phyloP scores from a whole-genome alignment of 345 rosid species.

The Syzygium grande region DNA sequence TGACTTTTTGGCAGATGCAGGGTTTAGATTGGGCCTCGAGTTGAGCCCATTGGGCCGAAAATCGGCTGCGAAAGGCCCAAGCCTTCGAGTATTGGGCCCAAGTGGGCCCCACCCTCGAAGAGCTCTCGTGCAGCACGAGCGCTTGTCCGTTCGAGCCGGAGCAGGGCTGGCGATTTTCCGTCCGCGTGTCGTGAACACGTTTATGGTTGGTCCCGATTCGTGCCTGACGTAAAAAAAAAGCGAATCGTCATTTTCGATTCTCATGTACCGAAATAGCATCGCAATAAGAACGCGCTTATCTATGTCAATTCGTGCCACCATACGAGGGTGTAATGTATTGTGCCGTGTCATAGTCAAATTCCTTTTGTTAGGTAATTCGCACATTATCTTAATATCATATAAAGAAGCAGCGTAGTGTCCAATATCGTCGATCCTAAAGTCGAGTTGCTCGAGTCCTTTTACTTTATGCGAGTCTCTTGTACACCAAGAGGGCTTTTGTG shows the following conservation, averaged over 20 bases:
- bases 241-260: not conserved
- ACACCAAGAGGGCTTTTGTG: too few relatives aligned
- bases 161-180: not conserved
- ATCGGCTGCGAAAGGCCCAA: not conserved
- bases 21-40: not conserved
- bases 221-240: not conserved
- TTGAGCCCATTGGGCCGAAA: not conserved
- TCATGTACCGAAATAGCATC: not conserved
- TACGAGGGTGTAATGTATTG: not conserved
- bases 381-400: too few relatives aligned
- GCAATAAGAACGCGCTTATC: not conserved
- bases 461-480: too few relatives aligned
- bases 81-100: not conserved
- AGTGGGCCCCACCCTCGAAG: not conserved
- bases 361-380: too few relatives aligned
- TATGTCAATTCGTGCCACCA: not conserved
- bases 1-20: not conserved
- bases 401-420: too few relatives aligned
- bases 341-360: too few relatives aligned
- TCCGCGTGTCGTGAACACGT: not conserved
- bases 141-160: not conserved
- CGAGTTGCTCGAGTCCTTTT: not conserved
- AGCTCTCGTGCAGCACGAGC: not conserved
- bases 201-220: not conserved
- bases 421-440: too few relatives aligned